Evolutionary conservation across 345 rosid genomes (phyloP).

Genomic region (Gossypium raimondii): DNA sequence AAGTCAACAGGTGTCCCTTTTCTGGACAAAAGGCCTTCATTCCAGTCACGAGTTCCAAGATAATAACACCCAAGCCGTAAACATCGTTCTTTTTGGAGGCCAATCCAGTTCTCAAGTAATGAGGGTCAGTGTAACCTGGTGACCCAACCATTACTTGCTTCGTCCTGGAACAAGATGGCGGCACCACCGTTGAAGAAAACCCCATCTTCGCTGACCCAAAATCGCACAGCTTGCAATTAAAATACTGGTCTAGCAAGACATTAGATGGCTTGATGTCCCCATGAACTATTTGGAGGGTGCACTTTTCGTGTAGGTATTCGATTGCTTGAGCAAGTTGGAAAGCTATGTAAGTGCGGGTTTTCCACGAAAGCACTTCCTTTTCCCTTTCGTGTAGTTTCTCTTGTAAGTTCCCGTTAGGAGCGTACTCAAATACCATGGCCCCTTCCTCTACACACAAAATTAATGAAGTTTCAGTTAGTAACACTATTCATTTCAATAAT

Average conservation of each 20-base stretch:
- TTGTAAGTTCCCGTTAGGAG: not conserved
- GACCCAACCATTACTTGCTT: not conserved
- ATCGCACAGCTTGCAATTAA: slow-evolving; percentile 6
- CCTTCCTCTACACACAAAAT: not conserved
- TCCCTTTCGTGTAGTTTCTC: not conserved
- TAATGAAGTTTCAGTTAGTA: not conserved
- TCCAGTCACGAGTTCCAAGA: slow-evolving; percentile 3
- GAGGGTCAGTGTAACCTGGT: slow-evolving; percentile 1
- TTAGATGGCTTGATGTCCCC: slow-evolving; percentile 1
- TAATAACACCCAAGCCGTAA: not conserved
- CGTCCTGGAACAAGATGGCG: not conserved
- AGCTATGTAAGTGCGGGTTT: not conserved
- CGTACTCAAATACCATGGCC: slow-evolving; percentile 8
- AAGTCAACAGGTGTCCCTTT: not conserved
- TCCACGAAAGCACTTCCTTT: not conserved
- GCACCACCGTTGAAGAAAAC: not conserved
- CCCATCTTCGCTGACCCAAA: slow-evolving; percentile 9
- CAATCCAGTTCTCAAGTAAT: not conserved
- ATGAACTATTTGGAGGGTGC: slow-evolving; percentile 2
- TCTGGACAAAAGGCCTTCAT: slow-evolving; percentile 1
- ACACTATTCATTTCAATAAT: no score
- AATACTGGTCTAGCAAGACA: slow-evolving; percentile 3
- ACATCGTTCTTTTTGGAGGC: not conserved
- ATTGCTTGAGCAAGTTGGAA: slow-evolving; percentile 4
- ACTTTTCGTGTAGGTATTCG: slow-evolving; percentile 3